Conservation (phyloP, 2,329 filamentous ascomycete species). For the Sclerotinia subarctica region DNA sequence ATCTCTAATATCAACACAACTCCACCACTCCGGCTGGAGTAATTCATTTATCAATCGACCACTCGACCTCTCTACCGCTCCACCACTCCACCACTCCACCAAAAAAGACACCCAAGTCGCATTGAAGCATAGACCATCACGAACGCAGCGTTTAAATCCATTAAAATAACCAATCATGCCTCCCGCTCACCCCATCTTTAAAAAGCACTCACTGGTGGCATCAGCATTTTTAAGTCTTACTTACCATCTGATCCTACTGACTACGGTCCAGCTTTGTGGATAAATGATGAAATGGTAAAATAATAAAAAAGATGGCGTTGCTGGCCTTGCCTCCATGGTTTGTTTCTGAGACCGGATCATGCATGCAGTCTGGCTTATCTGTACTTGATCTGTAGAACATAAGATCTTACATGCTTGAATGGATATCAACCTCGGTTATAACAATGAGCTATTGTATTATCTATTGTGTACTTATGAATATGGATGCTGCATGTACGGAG, state of each 20-base stretch:
- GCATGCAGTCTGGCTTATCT: neutral
- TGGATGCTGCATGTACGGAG: neutral
- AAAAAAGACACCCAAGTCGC: neutral
- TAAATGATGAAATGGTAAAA: neutral
- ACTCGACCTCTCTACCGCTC: neutral
- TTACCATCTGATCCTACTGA: too few relatives aligned
- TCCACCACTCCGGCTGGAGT: too few relatives aligned
- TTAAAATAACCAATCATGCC: neutral
- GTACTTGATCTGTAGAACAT: neutral
- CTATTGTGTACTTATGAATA: neutral
- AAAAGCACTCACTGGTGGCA: neutral
- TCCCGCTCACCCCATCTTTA: constrained; percentile 1
- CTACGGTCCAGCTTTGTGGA: neutral
- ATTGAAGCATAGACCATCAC: neutral
- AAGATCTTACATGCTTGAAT: too few relatives aligned
- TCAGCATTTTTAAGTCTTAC: too few relatives aligned
- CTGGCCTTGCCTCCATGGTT: neutral
- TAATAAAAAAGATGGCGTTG: neutral
- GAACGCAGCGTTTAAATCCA: neutral
- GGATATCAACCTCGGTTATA: neutral
- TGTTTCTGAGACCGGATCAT: neutral
- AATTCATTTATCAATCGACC: too few relatives aligned
- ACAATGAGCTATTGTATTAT: neutral
- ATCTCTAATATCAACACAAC: too few relatives aligned
- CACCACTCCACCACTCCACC: neutral